Conservation (phyloP, 2,329 filamentous ascomycete species). For the Colletotrichum noveboracense region DNA sequence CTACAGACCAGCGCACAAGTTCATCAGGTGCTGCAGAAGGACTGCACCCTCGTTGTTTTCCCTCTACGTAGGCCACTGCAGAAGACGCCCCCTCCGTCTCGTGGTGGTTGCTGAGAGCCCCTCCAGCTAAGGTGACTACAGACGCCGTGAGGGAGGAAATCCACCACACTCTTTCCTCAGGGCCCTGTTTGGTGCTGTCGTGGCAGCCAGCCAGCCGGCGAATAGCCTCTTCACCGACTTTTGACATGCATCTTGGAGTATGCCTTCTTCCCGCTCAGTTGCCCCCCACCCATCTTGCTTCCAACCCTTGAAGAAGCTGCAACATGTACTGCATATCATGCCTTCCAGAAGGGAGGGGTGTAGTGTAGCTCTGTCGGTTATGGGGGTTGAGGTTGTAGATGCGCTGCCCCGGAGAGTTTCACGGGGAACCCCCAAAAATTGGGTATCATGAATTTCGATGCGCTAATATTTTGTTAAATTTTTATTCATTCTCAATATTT, state of each 20-base stretch:
- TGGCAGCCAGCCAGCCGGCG: constrained; percentile 17
- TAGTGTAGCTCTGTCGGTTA: neutral
- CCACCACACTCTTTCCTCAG: neutral
- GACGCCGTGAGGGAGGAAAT: neutral
- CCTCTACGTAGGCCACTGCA: neutral
- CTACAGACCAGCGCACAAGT: neutral
- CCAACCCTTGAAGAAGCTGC: neutral
- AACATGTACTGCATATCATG: neutral
- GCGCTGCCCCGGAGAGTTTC: neutral
- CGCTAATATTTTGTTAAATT: neutral
- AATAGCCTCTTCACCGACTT: constrained; percentile 18
- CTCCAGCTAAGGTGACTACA: neutral
- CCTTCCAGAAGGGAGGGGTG: neutral
- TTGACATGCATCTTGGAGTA: constrained; percentile 4
- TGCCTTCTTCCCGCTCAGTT: neutral
- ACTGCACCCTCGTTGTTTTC: neutral
- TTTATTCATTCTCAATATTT: neutral
- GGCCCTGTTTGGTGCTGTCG: constrained; percentile 2
- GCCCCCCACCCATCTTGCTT: neutral
- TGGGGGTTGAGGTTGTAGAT: neutral
- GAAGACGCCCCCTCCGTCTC: neutral
- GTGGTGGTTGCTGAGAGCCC: neutral
- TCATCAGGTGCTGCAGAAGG: constrained; percentile 1
- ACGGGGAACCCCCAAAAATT: neutral
- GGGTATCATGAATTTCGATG: neutral